Evolutionary conservation across 2,329 filamentous ascomycete genomes (phyloP), one percentile per base, ranked within the genome.

Genomic region (Huntiella abstrusa): DNA sequence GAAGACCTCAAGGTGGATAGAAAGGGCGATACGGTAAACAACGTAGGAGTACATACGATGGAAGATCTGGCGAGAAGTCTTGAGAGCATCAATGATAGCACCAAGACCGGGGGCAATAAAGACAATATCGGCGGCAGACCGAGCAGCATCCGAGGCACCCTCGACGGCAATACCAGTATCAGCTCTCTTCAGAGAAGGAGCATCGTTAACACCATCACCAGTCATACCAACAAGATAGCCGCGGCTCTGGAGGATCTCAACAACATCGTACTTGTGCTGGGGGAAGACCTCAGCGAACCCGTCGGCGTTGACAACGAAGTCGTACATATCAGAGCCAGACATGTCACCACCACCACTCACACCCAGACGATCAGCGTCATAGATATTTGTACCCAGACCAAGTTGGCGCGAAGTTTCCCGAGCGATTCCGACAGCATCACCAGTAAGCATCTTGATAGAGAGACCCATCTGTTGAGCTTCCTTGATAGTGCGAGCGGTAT

Each of bases 41-140:
- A 94, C 83, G 68, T 93, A 94, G 50, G 85, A 82, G 67, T 93
- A 91, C 85, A 94, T 93, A 57, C 86, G 83, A 68, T 93, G 85
- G 71, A 93, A 93, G 62, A 94, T 93, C 63, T 92, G 85, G 57
- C 86, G 83, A 32, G 84, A 88, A 54, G 83, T 92, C 70, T 93
- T 93, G 55, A 93, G 73, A 51, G 85, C 84, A 61, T 92, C 84
- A 56, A 93, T 92, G 62, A 93, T 92, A 52, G 85, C 83, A 63
- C 84, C 86, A 52, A 93, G 77, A 69, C 85, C 86, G 47, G 85
- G 84, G 55, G 83, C 84, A 60, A 93, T 75, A 73, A 93, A 93
- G 56, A 94, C 85, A 56, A 93, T 93, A 65, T 94, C 86, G 58
- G 86, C 83, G 54, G 85, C 85, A 50, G 85, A 91, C 54, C 84